Evolutionary conservation across 2,329 filamentous ascomycete genomes (phyloP).

Genomic region (Ceratocystis destructans): DNA sequence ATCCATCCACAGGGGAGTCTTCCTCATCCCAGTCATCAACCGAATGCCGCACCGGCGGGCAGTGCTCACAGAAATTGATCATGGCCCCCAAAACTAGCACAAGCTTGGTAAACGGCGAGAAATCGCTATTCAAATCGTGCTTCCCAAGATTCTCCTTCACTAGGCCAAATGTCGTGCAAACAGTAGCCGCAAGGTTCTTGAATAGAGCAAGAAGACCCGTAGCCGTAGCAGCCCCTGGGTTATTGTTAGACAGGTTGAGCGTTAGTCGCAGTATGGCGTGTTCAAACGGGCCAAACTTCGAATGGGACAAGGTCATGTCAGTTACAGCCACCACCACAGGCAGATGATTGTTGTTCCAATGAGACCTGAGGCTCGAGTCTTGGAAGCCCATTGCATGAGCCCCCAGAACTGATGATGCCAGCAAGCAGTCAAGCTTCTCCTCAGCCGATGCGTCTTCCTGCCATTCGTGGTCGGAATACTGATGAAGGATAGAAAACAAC

Average conservation of each 20-base stretch:
- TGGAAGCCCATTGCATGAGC: conserved; percentile 37
- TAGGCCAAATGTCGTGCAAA: conserved; percentile 38
- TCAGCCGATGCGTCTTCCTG: conserved; percentile 15
- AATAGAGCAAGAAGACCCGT: conserved; percentile 51
- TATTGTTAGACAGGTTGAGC: conserved; percentile 77
- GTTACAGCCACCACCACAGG: conserved; percentile 38
- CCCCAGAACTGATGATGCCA: conserved; percentile 39
- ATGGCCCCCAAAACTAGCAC: conserved; percentile 67
- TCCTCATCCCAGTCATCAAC: conserved; percentile 26
- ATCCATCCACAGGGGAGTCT: conserved; percentile 37
- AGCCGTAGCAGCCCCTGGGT: conserved; percentile 49
- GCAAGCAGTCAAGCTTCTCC: conserved; percentile 18
- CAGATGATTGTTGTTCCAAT: conserved; percentile 38
- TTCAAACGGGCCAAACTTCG: conserved; percentile 30
- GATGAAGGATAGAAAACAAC: conserved; percentile 21
- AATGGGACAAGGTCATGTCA: conserved; percentile 28
- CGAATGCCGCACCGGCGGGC: conserved; percentile 42
- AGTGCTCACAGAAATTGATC: conserved; percentile 80
- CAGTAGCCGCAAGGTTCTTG: conserved; percentile 33
- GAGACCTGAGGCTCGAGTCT: conserved; percentile 29
- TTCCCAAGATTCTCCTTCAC: conserved; percentile 36
- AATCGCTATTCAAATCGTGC: conserved; percentile 34
- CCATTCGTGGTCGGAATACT: conserved; percentile 15
- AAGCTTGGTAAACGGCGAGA: conserved; percentile 48
- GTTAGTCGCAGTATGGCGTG: conserved; percentile 52